Base-by-base conservation (phyloP, 1,139 yeast genomes). In the Yamadazyma mexicana region DNA sequence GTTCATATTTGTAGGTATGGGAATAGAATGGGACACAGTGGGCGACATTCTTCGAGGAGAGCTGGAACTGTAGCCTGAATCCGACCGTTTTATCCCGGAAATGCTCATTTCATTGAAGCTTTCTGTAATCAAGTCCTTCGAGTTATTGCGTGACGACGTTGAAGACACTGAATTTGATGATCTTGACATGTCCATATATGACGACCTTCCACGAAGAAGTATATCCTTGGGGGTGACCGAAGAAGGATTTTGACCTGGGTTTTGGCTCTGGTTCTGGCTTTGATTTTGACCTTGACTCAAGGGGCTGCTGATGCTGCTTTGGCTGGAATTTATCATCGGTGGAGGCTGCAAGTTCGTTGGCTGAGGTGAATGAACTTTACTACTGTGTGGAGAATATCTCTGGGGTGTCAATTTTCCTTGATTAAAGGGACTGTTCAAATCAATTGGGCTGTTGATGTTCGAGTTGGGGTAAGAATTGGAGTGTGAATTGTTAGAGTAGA, bases 11-110 rank as follows among this genome's bases (percentile, higher is more conserved):
- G 70, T 70, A 2, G 75, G 74, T 0, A 70, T 75, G 0, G 86
- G 85, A 0, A 33, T 17, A 4, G 39, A 31, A 25, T 24, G 29
- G 34, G 36, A 3, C 37, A 29, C 15, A 3, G 17, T 24, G 3
- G 42, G 39, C 8, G 40, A 37, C 27, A 12, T 79, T 41, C 84
- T 62, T 42, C 79, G 64, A 2, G 84, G 83, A 2, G 83, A 73
- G 9, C 71, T 62, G 20, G 83, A 73, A 10, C 72, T 62, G 20
- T 64, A 61, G 7, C 69, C 61, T 10, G 72, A 61, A 43, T 60
- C 64, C 2, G 45, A 35, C 17, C 33, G 34, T 22, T 37, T 39
- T 6, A 33, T 10, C 2, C 31, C 27, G 4, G 42, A 25, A 9
- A 42, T 26, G 8, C 31, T 31, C 18, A 44, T 33, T 14, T 60